Evolutionary conservation across 192 early-diverging fungal genomes (phyloP).

Genomic region (Podila verticillata): DNA sequence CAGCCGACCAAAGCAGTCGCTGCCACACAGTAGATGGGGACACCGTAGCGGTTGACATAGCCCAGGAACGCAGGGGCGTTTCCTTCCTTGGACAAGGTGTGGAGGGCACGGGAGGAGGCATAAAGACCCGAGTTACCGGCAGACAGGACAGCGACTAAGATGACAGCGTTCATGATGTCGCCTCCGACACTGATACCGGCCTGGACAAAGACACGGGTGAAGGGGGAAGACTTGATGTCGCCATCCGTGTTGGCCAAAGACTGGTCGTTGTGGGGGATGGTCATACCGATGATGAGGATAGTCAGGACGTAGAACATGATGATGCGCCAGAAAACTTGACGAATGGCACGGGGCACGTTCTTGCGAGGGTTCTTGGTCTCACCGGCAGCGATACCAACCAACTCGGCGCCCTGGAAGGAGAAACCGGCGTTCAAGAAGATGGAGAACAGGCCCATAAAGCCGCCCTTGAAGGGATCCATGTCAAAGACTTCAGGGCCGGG

Average conservation of each 20-base stretch:
- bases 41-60: constrained; percentile 64
- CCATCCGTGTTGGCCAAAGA: constrained; percentile 57
- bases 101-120: constrained; percentile 78
- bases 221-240: constrained; percentile 70
- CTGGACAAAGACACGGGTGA: constrained; percentile 70
- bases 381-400: constrained; percentile 91
- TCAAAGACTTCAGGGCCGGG: constrained; percentile 34
- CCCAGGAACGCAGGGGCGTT: constrained; percentile 74
- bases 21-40: constrained; percentile 66
- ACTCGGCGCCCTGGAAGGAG: constrained; percentile 89
- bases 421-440: constrained; percentile 81
- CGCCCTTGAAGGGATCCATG: constrained; percentile 66
- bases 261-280: constrained; percentile 74
- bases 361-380: constrained; percentile 88
- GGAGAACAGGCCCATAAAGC: constrained; percentile 71
- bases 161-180: constrained; percentile 73
- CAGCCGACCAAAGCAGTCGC: constrained; percentile 72
- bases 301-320: constrained; percentile 86
- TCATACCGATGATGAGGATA: constrained; percentile 87
- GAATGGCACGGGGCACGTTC: constrained; percentile 76
- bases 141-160: constrained; percentile 67
- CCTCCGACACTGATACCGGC: constrained; percentile 67
- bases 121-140: constrained; percentile 88
- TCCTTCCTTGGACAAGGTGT: constrained; percentile 77
- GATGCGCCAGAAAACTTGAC: constrained; percentile 87